Evolutionary conservation across 2,329 filamentous ascomycete genomes (phyloP).

Genomic region (Aureobasidium sp.): DNA sequence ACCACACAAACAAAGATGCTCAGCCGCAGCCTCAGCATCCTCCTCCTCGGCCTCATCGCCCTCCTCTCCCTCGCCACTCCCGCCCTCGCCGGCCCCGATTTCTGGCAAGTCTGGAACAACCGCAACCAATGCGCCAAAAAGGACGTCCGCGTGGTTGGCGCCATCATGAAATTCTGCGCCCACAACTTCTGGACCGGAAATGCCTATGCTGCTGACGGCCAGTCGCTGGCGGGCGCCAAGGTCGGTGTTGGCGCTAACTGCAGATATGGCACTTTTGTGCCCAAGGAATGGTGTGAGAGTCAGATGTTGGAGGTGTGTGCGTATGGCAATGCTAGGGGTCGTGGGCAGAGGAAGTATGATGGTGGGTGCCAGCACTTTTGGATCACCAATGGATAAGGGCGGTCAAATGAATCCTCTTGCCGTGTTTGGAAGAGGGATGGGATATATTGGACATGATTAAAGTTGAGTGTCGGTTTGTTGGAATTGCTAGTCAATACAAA

Average conservation of each 20-base stretch:
- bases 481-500: neutral
- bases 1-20: neutral
- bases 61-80: neutral
- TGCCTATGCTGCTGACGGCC: neutral
- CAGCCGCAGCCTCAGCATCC: neutral
- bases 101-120: neutral
- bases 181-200: neutral
- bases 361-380: neutral
- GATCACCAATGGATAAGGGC: neutral
- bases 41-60: neutral
- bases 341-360: neutral
- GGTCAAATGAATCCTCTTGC: neutral
- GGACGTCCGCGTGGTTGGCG: neutral
- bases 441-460: neutral
- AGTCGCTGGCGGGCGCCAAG: neutral
- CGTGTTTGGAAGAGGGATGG: neutral
- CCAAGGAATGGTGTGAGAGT: neutral
- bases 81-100: neutral
- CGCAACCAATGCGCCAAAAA: neutral
- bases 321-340: neutral
- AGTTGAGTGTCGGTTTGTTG: neutral
- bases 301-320: constrained; percentile 4
- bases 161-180: neutral
- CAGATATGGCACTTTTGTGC: neutral
- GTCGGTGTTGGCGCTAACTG: neutral